Conservation (phyloP, 305 asterid species). For the Fraxinus ornus region DNA sequence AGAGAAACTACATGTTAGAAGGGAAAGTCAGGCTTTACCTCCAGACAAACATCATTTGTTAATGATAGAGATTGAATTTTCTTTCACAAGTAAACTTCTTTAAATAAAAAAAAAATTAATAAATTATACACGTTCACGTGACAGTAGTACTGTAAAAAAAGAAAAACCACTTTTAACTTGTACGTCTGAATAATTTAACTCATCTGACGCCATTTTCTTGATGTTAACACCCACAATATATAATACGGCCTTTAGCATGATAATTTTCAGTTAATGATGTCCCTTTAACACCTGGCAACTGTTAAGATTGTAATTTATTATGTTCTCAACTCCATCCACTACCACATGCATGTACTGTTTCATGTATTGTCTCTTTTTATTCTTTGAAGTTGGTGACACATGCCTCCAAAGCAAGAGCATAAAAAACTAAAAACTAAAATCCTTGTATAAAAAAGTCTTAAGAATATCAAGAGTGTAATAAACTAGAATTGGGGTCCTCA, state of each 20-base stretch:
- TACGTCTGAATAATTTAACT: background rate
- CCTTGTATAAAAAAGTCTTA: background rate
- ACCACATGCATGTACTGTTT: background rate
- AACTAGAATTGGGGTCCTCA: background rate
- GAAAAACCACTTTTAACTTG: background rate
- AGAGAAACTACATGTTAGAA: background rate
- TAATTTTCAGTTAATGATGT: background rate
- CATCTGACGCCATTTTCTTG: background rate
- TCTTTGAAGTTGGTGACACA: background rate
- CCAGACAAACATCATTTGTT: background rate
- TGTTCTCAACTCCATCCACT: background rate
- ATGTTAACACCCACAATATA: background rate
- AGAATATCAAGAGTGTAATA: background rate
- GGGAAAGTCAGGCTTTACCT: background rate
- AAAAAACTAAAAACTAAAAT: background rate
- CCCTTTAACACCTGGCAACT: background rate
- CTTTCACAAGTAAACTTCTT: background rate
- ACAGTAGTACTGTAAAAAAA: background rate
- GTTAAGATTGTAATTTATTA: background rate
- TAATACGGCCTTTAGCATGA: background rate
- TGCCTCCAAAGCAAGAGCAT: background rate
- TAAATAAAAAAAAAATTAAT: background rate
- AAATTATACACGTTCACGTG: background rate
- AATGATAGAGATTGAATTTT: background rate
- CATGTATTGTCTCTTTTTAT: background rate